phyloP scores from a whole-genome alignment of 352 stramenopile species.

The Phytophthora podocarpi region DNA sequence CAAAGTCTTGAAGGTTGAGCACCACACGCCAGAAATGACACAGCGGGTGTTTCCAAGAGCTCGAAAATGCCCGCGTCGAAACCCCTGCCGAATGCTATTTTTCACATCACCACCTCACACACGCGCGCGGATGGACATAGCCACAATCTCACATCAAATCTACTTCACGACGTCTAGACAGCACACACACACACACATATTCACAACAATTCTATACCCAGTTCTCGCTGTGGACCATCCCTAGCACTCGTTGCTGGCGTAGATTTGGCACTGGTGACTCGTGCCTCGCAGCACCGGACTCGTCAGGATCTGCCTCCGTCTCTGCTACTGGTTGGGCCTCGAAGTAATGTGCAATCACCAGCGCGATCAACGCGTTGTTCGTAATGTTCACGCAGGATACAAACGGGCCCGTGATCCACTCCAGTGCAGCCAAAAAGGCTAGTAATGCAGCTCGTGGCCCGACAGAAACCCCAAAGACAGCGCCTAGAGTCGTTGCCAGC shows the following conservation, averaged over 20 bases:
- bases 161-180: background rate
- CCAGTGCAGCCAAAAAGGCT: conserved; percentile 47
- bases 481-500: conserved; percentile 48
- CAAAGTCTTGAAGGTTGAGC: background rate
- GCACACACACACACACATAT: conserved; percentile 1
- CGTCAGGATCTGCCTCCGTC: background rate
- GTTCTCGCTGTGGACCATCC: conserved; percentile 31
- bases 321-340: conserved; percentile 41
- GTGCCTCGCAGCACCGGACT: background rate
- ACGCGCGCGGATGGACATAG: background rate
- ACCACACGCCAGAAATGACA: conserved; percentile 13
- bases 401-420: conserved; percentile 66
- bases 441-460: conserved; percentile 37
- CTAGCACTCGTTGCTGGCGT: conserved; percentile 14
- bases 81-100: conserved; percentile 27
- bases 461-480: conserved; percentile 45
- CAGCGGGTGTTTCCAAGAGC: conserved; percentile 15
- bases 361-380: conserved; percentile 50
- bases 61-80: conserved; percentile 6
- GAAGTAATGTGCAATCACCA: conserved; percentile 57
- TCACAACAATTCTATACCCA: conserved; percentile 25
- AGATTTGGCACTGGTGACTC: conserved; percentile 4
- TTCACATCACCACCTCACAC: conserved; percentile 12
- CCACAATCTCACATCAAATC: conserved; percentile 15
- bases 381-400: conserved; percentile 59